These are phyloP conservation scores for Teratosphaeriaceae sp. DNA, from an alignment of 2,329 filamentous ascomycete species.

Conservation along the genomic window DNA sequence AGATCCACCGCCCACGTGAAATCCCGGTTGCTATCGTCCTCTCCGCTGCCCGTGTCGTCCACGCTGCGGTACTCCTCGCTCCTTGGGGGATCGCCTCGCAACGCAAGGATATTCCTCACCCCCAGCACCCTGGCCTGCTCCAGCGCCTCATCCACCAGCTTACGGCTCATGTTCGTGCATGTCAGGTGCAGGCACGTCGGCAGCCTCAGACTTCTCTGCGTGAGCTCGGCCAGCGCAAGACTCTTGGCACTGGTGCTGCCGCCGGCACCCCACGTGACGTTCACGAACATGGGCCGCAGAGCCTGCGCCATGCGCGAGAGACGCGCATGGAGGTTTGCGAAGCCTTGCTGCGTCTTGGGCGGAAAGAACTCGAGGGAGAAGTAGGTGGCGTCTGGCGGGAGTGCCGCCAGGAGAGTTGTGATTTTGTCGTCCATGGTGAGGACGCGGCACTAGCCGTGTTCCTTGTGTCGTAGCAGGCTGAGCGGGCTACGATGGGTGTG, in stretches of 20 bases:
- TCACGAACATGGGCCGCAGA: constrained; percentile 87
- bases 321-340: constrained; percentile 85
- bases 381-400: constrained; percentile 75
- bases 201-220: constrained; percentile 82
- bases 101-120: constrained; percentile 86
- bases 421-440: no score
- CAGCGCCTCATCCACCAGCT: constrained; percentile 78
- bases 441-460: no score
- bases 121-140: constrained; percentile 86
- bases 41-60: constrained; percentile 49
- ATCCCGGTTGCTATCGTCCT: constrained; percentile 60
- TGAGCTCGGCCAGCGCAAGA: constrained; percentile 89
- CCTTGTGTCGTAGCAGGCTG: constrained; percentile 11
- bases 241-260: constrained; percentile 88
- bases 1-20: constrained; percentile 87
- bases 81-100: constrained; percentile 85
- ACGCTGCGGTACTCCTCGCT: constrained; percentile 77
- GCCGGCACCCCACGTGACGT: constrained; percentile 95
- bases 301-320: constrained; percentile 92
- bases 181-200: constrained; percentile 95
- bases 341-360: constrained; percentile 93
- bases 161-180: constrained; percentile 93
- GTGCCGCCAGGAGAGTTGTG: constrained; percentile 86
- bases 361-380: constrained; percentile 99
- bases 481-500: constrained; percentile 10